Evolutionary conservation across 2,329 filamentous ascomycete species (phyloP), one percentile per base, ranked within the genome.

Genomic region (Cadophora gregata): DNA sequence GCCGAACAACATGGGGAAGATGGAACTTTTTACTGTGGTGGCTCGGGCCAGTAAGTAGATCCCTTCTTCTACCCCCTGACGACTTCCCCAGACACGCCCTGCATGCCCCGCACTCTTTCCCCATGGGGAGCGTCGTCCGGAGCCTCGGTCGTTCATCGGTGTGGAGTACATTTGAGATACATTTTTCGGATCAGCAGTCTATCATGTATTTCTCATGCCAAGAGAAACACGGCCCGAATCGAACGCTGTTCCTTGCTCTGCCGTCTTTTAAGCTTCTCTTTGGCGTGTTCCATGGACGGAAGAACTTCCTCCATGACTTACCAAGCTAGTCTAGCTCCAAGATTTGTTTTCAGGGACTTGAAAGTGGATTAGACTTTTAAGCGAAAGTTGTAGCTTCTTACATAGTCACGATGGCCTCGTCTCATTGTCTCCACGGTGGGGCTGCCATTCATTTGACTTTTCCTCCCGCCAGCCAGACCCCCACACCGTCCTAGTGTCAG

Each of bases 41-140:
- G 50, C 19, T 53, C 25, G 8, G 19, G 5, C 24, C 50, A 53
- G 50, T 53, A 27, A 53, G 50, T 27, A 53, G n/a, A n/a, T 19
- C 31, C 12, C 6, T n/a, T 19, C n/a, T 4, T 31, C 9, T 53
- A 29, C 19, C 16, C n/a, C 27, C 27, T 53, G 50, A 53, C 50
- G 9, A 19, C 16, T 31, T 53, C 50, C 50, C 50, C 27, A 9
- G 14, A n/a, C 25, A 16, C n/a, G 5, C 31, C 24, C 50, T 53
- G 50, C 25, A 31, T 53, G 27, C 50, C 50, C 50, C 50, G 50
- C 50, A 53, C 50, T 29, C 50, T 53, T 53, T 27, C 50, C 50
- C 27, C 50, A 29, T 53, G 50, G 42, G 42, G n/a, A 21, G 42
- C 42, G n/a, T 47, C 42, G 42, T 47, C 42, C 42, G 42, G 42